Conservation (phyloP, 1,284 basidiomycete genomes). For the Mycena sp. region DNA sequence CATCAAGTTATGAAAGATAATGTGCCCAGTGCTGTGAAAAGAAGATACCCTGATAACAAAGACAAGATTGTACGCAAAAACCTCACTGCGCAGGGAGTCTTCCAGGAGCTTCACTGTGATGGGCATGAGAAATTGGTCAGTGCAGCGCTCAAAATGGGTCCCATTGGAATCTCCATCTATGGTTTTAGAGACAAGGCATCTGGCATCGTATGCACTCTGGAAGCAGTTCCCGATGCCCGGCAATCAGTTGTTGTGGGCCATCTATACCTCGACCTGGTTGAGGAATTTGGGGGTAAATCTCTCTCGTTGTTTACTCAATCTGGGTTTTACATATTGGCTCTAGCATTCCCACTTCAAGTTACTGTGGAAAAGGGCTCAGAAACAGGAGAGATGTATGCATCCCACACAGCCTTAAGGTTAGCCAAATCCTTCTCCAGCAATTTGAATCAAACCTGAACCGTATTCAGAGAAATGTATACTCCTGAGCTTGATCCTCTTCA, state of each 20-base stretch:
- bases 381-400: slow-evolving; percentile 18
- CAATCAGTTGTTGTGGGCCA: slow-evolving; percentile 14
- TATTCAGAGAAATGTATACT: not conserved
- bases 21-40: not conserved
- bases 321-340: too few relatives aligned
- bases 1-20: slow-evolving; percentile 21
- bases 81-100: slow-evolving; percentile 17
- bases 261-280: slow-evolving; percentile 26
- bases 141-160: slow-evolving; percentile 25
- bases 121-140: not conserved
- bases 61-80: not conserved
- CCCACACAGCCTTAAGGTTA: slow-evolving; percentile 19
- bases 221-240: slow-evolving; percentile 21
- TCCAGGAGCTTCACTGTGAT: slow-evolving; percentile 28
- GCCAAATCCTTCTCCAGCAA: not conserved
- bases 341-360: slow-evolving; percentile 22
- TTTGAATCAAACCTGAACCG: too few relatives aligned
- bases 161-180: slow-evolving; percentile 25
- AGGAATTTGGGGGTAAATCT: slow-evolving; percentile 4
- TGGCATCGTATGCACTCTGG: slow-evolving; percentile 5
- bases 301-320: not conserved
- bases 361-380: slow-evolving; percentile 30
- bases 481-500: slow-evolving; percentile 10
- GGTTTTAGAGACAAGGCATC: slow-evolving; percentile 14
- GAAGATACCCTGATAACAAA: slow-evolving; percentile 10